These are phyloP conservation scores for Geranium rotundifolium DNA, from an alignment of 345 rosid species.

Conservation along the genomic window DNA sequence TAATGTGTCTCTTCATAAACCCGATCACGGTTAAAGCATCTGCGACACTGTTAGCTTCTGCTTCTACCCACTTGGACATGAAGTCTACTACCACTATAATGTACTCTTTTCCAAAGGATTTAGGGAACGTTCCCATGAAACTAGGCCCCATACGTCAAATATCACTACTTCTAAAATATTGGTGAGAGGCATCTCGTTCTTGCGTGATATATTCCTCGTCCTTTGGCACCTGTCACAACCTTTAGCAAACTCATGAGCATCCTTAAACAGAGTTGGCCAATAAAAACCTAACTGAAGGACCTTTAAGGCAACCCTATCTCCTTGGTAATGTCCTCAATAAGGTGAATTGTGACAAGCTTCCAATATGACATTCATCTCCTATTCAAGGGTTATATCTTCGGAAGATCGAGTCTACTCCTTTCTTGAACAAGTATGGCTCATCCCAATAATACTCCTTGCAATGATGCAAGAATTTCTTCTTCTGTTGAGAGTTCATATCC, in stretches of 20 bases:
- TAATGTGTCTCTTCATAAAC: too few species aligned
- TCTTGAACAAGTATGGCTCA: neutral
- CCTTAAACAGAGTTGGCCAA: neutral
- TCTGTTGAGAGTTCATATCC: neutral
- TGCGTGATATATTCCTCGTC: neutral
- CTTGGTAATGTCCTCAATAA: neutral
- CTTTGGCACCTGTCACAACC: conserved; percentile 6
- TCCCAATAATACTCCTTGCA: neutral
- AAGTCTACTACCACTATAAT: too few species aligned
- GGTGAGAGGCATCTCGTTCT: too few species aligned
- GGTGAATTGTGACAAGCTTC: neutral
- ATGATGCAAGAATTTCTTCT: neutral
- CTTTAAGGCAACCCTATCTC: neutral
- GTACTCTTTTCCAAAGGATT: too few species aligned
- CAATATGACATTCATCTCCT: neutral
- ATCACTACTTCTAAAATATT: too few species aligned
- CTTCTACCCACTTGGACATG: too few species aligned
- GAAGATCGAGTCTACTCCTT: neutral
- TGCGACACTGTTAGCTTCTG: too few species aligned
- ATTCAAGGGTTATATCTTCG: neutral
- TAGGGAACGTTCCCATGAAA: too few species aligned
- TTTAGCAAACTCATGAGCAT: neutral
- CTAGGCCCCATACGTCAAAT: too few species aligned
- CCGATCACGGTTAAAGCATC: too few species aligned
- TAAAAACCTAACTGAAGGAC: neutral